Evolutionary conservation across 108 stramenopile species (phyloP).

Genomic region (Craspedostauros australis): DNA sequence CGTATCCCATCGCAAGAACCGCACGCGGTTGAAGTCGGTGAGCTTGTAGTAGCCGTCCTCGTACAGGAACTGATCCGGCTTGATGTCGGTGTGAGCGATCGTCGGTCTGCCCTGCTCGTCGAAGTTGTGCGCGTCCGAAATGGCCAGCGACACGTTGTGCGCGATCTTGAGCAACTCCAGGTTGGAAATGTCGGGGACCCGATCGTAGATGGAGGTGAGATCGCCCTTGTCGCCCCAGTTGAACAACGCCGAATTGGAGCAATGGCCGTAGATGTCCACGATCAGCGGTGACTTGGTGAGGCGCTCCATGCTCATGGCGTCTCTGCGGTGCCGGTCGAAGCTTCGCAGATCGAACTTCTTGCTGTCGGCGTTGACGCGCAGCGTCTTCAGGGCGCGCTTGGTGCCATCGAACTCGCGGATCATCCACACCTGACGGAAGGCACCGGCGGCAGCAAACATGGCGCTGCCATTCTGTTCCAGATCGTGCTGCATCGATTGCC

Average conservation of each 20-base stretch:
- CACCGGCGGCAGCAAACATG: conserved; percentile 17
- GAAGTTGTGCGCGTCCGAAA: conserved; percentile 60
- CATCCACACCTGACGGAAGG: conserved; percentile 45
- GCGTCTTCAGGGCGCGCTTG: conserved; percentile 48
- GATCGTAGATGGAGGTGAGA: conserved; percentile 30
- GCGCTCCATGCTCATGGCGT: conserved; percentile 53
- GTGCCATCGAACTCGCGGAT: conserved; percentile 30
- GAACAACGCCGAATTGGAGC: conserved; percentile 57
- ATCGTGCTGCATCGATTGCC: not conserved
- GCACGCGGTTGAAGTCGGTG: conserved; percentile 71
- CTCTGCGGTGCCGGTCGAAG: conserved; percentile 71
- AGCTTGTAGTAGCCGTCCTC: conserved; percentile 56
- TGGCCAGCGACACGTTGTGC: conserved; percentile 46
- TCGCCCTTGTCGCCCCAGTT: conserved; percentile 63
- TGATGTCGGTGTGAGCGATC: conserved; percentile 65
- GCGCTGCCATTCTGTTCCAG: not conserved
- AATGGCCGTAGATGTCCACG: conserved; percentile 63
- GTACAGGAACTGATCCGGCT: conserved; percentile 48
- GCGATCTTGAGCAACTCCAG: conserved; percentile 46
- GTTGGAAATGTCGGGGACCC: conserved; percentile 10
- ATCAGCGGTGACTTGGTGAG: conserved; percentile 44
- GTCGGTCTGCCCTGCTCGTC: conserved; percentile 42
- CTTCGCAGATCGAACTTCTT: conserved; percentile 57
- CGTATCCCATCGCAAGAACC: conserved; percentile 40
- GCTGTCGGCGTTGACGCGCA: conserved; percentile 21